Percentiles rank a stretch among this genome's conserved stretches.
Evolutionary conservation across 108 stramenopile genomes (phyloP).

Genomic region (Stephanodiscus minutulus): DNA sequence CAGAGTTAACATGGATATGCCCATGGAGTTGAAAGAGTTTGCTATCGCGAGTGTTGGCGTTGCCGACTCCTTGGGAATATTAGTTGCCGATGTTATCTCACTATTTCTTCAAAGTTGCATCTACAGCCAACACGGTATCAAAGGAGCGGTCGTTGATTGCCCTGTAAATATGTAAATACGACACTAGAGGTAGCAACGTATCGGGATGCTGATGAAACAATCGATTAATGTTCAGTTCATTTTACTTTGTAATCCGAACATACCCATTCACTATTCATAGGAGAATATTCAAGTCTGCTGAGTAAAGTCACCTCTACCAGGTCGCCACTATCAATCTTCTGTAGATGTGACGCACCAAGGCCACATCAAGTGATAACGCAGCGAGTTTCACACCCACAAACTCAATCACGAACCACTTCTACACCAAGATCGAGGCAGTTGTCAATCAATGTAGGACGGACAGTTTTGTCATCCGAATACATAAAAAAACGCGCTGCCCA

Average conservation of each 20-base stretch:
- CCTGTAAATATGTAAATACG: constrained; percentile 30
- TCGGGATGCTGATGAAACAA: neutral
- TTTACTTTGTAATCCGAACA: too few relatives aligned
- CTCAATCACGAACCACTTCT: constrained; percentile 11
- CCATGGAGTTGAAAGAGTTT: constrained; percentile 62
- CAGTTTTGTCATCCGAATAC: constrained; percentile 46
- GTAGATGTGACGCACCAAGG: too few relatives aligned
- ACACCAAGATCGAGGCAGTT: constrained; percentile 42
- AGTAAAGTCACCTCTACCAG: too few relatives aligned
- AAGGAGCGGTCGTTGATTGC: constrained; percentile 67
- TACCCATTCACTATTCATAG: too few relatives aligned
- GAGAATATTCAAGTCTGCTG: too few relatives aligned
- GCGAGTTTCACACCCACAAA: neutral
- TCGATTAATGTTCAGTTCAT: neutral
- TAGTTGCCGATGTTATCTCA: constrained; percentile 67
- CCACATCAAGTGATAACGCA: neutral
- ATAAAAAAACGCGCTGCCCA: constrained; percentile 35
- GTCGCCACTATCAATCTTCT: too few relatives aligned
- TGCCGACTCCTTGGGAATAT: constrained; percentile 69
- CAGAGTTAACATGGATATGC: constrained; percentile 63
- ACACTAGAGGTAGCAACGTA: neutral
- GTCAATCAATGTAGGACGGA: constrained; percentile 33
- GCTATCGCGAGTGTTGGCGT: constrained; percentile 68
- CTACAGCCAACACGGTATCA: constrained; percentile 61
- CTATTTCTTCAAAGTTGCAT: constrained; percentile 79